Conservation (phyloP, 352 stramenopile species). For the Pythium angustatum region DNA sequence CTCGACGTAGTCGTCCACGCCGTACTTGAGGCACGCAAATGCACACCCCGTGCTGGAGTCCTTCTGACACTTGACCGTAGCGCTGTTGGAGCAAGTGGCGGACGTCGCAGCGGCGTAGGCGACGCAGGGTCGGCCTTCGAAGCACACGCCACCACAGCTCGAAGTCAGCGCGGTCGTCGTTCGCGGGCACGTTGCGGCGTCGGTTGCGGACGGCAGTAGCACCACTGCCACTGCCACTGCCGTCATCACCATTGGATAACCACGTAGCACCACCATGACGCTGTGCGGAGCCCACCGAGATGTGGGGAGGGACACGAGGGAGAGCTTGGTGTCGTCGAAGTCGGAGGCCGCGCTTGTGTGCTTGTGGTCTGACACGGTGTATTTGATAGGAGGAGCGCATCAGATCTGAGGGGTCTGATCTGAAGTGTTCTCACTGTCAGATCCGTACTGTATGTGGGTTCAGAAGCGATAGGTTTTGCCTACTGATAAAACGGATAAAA, state of each 20-base stretch:
- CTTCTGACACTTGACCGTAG: constrained; percentile 8
- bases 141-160: constrained; percentile 52
- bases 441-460: too few species aligned
- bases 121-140: constrained; percentile 51
- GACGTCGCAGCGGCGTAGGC: constrained; percentile 35
- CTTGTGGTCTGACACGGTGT: too few species aligned
- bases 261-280: not conserved
- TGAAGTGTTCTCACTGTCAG: too few species aligned
- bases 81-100: not conserved
- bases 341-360: too few species aligned
- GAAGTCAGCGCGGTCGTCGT: constrained; percentile 52
- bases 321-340: too few species aligned
- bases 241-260: not conserved
- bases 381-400: too few species aligned
- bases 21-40: constrained; percentile 55
- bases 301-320: not conserved
- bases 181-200: constrained; percentile 36
- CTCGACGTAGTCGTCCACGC: constrained; percentile 39
- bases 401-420: too few species aligned
- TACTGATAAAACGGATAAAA: too few species aligned
- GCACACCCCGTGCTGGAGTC: constrained; percentile 32
- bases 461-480: too few species aligned
- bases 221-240: not conserved
- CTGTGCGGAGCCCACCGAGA: not conserved
- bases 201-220: not conserved